phyloP scores from a whole-genome alignment of 2,329 filamentous ascomycete genomes.

The Orbilia javanica region DNA sequence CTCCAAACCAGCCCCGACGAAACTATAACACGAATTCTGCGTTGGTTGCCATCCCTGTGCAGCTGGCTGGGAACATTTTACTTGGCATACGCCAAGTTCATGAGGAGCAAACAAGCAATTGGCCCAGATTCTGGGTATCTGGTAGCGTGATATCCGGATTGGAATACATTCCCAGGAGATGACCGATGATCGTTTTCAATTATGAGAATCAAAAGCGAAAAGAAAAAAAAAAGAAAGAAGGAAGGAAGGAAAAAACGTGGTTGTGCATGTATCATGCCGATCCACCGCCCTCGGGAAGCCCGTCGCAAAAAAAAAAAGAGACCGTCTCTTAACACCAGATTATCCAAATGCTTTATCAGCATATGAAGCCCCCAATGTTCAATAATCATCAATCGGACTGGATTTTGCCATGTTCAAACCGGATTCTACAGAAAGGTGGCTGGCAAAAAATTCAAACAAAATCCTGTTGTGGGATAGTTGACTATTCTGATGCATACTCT shows the following conservation, averaged over 20 bases:
- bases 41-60: constrained; percentile 44
- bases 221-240: constrained; percentile 5
- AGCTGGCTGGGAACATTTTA: constrained; percentile 22
- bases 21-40: constrained; percentile 53
- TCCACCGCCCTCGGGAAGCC: constrained; percentile 37
- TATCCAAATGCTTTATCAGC: not conserved
- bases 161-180: constrained; percentile 28
- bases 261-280: constrained; percentile 27
- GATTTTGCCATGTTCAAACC: constrained; percentile 7
- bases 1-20: not conserved
- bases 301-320: constrained; percentile 32
- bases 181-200: constrained; percentile 18
- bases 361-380: constrained; percentile 16
- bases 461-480: not conserved
- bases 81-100: constrained; percentile 34
- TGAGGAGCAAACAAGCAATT: constrained; percentile 31
- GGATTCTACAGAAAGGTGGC: constrained; percentile 17
- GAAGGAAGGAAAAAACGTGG: constrained; percentile 22
- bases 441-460: constrained; percentile 27
- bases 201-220: no score
- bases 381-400: not conserved
- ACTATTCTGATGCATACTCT: constrained; percentile 1
- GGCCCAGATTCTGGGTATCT: constrained; percentile 12
- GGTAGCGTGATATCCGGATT: not conserved
- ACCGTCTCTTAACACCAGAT: not conserved